Evolutionary conservation across 495 filamentous ascomycete species (phyloP), one percentile per base, ranked within the genome.

Genomic region (Pseudevernia furfuracea): DNA sequence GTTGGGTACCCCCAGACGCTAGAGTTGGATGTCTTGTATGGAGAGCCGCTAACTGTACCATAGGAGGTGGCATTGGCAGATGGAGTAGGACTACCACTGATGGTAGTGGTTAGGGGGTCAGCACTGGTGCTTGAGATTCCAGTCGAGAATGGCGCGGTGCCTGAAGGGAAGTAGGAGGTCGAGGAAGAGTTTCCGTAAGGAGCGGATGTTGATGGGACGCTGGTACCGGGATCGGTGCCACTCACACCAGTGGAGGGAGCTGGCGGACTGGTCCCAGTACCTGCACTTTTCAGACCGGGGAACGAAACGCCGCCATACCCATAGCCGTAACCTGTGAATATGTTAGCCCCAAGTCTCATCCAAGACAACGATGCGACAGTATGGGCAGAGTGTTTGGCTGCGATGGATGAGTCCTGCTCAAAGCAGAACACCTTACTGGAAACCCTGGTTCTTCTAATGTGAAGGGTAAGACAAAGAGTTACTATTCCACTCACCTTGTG

Each of bases 401-500:
- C 15, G 15, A 7, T 32, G 3, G 10, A 12, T 6, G 41, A 44
- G n/a, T n/a, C 36, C n/a, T 23, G 2, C 25, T 11, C 2, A 10
- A 10, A 15, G 0, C 30, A 32, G n/a, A 53, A 19, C 2, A 5
- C 11, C 25, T n/a, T 17, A 11, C 3, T 0, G 11, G 11, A 43
- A 23, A 21, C 14, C 5, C n/a, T 28, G 12, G 19, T 17, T 7
- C 23, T 53, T 30, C 49, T 2, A 39, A 36, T 0, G 17, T 21
- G 10, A 21, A 44, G 7, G 19, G n/a, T 19, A 30, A 59, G 58
- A 39, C 37, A 39, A 14, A 19, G 25, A 36, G 21, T 32, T 14
- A 32, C 30, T 58, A 4, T 32, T 36, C 36, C 28, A 38, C 61
- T 58, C 28, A 64, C 62, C 62, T 37, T 36, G 62, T 37, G 55